Conservation (phyloP, 129 eudicot genomes). For the Flaveria ramosissima region DNA sequence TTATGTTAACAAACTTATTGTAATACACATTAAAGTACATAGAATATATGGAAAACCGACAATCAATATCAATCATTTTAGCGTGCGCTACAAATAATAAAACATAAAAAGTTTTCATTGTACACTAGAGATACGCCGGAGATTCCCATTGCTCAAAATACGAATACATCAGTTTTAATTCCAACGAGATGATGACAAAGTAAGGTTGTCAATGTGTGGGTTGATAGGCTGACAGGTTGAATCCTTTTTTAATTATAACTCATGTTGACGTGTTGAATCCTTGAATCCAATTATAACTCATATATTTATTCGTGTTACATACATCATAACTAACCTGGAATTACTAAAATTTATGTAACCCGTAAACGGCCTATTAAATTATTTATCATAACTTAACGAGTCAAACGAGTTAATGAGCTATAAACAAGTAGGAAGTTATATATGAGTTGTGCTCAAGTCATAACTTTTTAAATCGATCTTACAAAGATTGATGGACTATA, state of each 20-base stretch:
- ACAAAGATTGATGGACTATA: no score
- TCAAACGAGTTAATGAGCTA: background rate
- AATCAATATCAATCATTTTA: conserved; percentile 10
- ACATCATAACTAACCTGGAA: background rate
- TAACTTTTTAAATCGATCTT: no score
- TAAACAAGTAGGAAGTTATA: background rate
- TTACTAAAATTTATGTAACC: no score
- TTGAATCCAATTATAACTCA: background rate
- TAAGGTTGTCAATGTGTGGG: no score
- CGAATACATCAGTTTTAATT: no score
- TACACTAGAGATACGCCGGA: no score
- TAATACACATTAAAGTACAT: background rate
- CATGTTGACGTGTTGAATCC: no score
- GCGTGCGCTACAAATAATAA: background rate
- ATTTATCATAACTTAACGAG: no score
- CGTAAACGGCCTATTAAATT: no score
- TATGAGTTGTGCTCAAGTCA: background rate
- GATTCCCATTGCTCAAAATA: no score
- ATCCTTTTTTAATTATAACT: no score
- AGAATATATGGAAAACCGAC: background rate
- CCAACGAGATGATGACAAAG: no score
- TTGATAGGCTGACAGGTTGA: background rate
- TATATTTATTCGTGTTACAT: background rate
- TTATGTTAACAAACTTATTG: conserved; percentile 12
- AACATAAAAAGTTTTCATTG: background rate